These are phyloP conservation scores for Scheffersomyces lignosus DNA, from an alignment of 805 yeast genomes.

Conservation along the genomic window DNA sequence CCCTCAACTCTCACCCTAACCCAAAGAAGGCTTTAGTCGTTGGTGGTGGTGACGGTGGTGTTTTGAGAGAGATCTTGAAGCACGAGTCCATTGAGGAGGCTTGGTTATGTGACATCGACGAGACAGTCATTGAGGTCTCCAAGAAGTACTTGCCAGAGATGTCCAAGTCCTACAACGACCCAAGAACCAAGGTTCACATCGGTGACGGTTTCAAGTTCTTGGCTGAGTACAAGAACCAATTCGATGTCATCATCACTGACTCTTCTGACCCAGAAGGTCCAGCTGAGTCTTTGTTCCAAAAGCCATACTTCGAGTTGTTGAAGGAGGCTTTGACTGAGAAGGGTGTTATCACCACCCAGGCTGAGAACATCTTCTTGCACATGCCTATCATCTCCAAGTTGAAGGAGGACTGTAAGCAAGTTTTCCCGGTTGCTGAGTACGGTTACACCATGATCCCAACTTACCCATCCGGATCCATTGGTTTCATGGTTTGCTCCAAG, in stretches of 20 bases:
- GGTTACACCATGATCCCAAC: constrained; percentile 94
- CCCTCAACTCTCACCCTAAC: constrained; percentile 88
- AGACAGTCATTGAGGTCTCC: constrained; percentile 82
- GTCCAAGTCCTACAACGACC: constrained; percentile 81
- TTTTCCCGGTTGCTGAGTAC: constrained; percentile 90
- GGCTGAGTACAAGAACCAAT: constrained; percentile 76
- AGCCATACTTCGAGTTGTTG: constrained; percentile 83
- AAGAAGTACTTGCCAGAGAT: constrained; percentile 85
- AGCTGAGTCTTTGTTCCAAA: constrained; percentile 90
- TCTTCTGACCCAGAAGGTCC: constrained; percentile 99
- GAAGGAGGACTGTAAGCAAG: constrained; percentile 76
- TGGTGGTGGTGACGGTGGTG: constrained; percentile 99
- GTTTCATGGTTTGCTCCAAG: constrained; percentile 95
- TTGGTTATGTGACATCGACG: constrained; percentile 92
- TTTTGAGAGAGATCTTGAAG: constrained; percentile 89
- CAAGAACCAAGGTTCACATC: constrained; percentile 85
- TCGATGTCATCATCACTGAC: constrained; percentile 95
- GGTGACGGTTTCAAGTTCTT: constrained; percentile 98
- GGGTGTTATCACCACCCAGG: constrained; percentile 93
- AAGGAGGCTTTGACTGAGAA: constrained; percentile 85
- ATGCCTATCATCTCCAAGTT: constrained; percentile 78
- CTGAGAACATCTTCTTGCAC: constrained; percentile 93
- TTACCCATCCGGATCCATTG: constrained; percentile 95
- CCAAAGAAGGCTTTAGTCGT: constrained; percentile 92
- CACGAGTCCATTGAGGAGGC: constrained; percentile 87